Evolutionary conservation across 306 rosid genomes (phyloP).

Genomic region (Vigna trinervia): DNA sequence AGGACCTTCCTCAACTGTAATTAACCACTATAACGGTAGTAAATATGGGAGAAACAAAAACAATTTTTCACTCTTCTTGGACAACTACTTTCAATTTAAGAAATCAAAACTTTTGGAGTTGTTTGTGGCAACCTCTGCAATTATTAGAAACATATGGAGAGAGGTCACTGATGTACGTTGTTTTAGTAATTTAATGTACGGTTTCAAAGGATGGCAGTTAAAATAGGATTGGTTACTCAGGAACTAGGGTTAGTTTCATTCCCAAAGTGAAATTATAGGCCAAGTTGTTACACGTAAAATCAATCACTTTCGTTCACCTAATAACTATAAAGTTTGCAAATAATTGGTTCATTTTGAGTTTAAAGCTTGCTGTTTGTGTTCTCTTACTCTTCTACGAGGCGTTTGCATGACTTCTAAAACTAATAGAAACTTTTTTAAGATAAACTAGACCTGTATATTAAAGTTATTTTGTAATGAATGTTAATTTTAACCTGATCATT

Average conservation of each 20-base stretch:
- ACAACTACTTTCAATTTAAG: slow-evolving; percentile 27
- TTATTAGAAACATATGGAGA: not conserved
- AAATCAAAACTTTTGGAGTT: not conserved
- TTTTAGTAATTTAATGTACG: not conserved
- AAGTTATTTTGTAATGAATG: not conserved
- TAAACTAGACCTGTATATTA: not conserved
- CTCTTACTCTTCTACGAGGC: slow-evolving; percentile 4
- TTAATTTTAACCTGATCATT: not conserved
- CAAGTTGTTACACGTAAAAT: not conserved
- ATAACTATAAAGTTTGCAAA: not conserved
- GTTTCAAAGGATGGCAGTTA: not conserved
- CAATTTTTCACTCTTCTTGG: slow-evolving; percentile 35
- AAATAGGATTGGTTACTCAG: not conserved
- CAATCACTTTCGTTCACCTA: not conserved
- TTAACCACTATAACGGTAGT: slow-evolving; percentile 79
- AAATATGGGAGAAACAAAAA: slow-evolving; percentile 35
- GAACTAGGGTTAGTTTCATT: slow-evolving; percentile 1
- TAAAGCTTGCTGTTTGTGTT: not conserved
- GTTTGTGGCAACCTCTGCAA: not conserved
- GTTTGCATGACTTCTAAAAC: not conserved
- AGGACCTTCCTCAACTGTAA: slow-evolving; percentile 64
- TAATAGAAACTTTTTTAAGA: not conserved
- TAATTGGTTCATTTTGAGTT: not conserved
- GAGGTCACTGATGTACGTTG: not conserved
- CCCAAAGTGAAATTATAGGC: not conserved